Evolutionary conservation across 1,284 basidiomycete genomes (phyloP).

Genomic region (Ustanciosporium gigantosporum): DNA sequence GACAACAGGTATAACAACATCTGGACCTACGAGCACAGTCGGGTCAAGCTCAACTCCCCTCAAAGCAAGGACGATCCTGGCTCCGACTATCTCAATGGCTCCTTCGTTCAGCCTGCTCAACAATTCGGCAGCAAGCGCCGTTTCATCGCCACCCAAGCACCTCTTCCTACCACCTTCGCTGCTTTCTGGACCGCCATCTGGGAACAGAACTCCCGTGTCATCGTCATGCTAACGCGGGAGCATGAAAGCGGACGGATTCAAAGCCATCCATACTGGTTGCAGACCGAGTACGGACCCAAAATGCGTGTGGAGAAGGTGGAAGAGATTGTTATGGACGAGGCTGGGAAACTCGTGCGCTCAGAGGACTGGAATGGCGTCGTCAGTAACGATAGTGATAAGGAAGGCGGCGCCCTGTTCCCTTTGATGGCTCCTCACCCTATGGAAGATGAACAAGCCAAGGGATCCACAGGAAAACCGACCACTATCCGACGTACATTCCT

Average conservation of each 20-base stretch:
- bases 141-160: constrained; percentile 96
- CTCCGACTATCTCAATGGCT: constrained; percentile 56
- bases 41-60: constrained; percentile 48
- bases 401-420: constrained; percentile 38
- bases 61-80: constrained; percentile 29
- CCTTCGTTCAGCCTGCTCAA: constrained; percentile 45
- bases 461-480: constrained; percentile 5
- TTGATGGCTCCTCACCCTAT: constrained; percentile 13
- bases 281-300: constrained; percentile 70
- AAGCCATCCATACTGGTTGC: constrained; percentile 88
- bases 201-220: constrained; percentile 66
- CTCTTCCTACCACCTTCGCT: constrained; percentile 81
- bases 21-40: constrained; percentile 88
- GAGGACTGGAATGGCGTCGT: constrained; percentile 19
- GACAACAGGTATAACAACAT: constrained; percentile 88
- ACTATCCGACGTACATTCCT: constrained; percentile 44
- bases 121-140: constrained; percentile 61
- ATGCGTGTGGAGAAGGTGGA: constrained; percentile 39
- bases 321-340: constrained; percentile 36
- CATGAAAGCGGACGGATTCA: constrained; percentile 85
- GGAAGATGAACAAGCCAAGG: not conserved
- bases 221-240: constrained; percentile 82
- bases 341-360: constrained; percentile 16
- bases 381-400: constrained; percentile 1
- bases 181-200: constrained; percentile 85